Evolutionary conservation across 1,284 basidiomycete genomes (phyloP), one percentile per base, ranked within the genome.

Genomic region (Moesziomyces sp.): DNA sequence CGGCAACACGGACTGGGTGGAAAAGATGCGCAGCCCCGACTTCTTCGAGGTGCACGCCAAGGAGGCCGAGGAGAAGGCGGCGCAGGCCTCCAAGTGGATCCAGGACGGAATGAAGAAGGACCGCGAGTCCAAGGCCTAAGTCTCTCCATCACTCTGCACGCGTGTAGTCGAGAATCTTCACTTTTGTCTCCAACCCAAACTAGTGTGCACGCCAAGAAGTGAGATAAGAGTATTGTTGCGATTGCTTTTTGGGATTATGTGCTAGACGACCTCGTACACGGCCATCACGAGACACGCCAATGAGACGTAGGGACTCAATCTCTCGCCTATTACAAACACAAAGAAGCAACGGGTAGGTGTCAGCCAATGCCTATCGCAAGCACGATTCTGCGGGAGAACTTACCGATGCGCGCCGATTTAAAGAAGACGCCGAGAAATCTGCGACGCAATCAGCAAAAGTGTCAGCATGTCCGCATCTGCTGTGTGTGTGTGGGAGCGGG

Each of bases 281-380:
- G 82, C 82, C 82, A 84, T 83, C 57, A 82, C 60, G 50, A 84
- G 57, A 58, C 81, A 83, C 5, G 79, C 81, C 42, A 84, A 49
- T 19, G 81, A 81, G 40, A 81, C 81, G 52, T 84, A 84, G 5
- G 82, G 82, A 19, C 79, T 81, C 21, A 84, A 49, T 14, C 82
- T 70, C 58, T 84, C 82, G 54, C 82, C 82, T 83, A 66, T 49
- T 9, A 8, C 30, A 10, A 30, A 8, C 6, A 30, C 6, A 30
- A 30, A 8, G 30, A 2, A 1, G 24, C 24, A 26, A 26, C 0
- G 24, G 24, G 3, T 26, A 1, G 24, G 24, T 26, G 24, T 26
- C 24, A 26, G 24, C 24, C 0, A 26, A 26, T 3, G 24, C 24
- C 24, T 26, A 8, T 11, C 1, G 30, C 30, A 10, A 30, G 30